Percentiles rank a stretch among this genome's conserved stretches.
phyloP scores from a whole-genome alignment of 1,284 basidiomycete genomes.

The Ustilago hordei region DNA sequence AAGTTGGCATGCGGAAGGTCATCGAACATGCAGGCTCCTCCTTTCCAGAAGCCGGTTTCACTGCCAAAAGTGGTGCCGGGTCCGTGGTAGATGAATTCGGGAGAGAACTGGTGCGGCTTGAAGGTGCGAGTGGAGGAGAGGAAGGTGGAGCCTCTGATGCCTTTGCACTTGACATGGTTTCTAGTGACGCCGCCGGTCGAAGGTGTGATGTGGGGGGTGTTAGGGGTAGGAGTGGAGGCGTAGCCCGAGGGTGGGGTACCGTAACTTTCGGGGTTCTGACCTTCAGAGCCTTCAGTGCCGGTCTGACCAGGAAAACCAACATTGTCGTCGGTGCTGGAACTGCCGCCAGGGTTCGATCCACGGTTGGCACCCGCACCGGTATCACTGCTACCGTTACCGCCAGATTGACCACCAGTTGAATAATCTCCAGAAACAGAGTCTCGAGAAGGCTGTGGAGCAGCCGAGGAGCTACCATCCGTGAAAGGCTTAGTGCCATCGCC shows the following conservation, averaged over 20 bases:
- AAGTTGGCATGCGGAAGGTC: conserved; percentile 36
- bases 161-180: conserved; percentile 22
- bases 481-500: background rate
- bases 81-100: conserved; percentile 33
- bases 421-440: background rate
- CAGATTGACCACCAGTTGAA: conserved; percentile 1
- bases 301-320: conserved; percentile 1
- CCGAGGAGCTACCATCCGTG: background rate
- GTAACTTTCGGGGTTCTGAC: conserved; percentile 1
- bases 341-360: background rate
- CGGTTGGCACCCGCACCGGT: background rate
- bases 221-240: background rate
- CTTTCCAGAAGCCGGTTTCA: conserved; percentile 31
- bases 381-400: background rate
- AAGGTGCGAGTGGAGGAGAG: conserved; percentile 10
- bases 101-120: conserved; percentile 34
- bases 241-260: background rate
- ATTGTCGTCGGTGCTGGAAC: background rate
- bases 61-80: conserved; percentile 43
- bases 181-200: background rate
- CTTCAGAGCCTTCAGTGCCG: conserved; percentile 1
- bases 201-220: background rate
- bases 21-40: conserved; percentile 51
- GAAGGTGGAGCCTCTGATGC: conserved; percentile 14
- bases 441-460: background rate